phyloP scores from a whole-genome alignment of 2,329 filamentous ascomycete species.

The Dactylellina haptotyla region DNA sequence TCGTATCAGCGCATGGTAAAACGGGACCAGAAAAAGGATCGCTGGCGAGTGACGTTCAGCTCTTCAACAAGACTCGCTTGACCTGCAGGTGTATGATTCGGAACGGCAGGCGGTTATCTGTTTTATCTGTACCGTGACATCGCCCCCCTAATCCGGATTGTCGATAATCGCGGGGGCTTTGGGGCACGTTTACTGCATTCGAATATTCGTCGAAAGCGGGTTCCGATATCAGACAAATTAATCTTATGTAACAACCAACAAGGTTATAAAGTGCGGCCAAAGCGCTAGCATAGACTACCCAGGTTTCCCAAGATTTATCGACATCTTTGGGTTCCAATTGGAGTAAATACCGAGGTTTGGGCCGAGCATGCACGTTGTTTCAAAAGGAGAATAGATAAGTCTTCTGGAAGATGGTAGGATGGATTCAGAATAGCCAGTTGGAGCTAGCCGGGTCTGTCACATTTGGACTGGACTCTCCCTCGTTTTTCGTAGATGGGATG shows the following conservation, averaged over 20 bases:
- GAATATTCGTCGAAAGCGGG: neutral
- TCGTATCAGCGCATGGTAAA: constrained; percentile 20
- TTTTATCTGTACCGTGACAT: constrained; percentile 37
- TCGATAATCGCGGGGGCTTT: constrained; percentile 17
- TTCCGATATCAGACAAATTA: constrained; percentile 11
- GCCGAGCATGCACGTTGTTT: constrained; percentile 1
- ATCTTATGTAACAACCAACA: constrained; percentile 38
- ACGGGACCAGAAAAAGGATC: constrained; percentile 5
- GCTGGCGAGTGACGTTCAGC: constrained; percentile 18
- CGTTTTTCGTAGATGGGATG: constrained; percentile 21
- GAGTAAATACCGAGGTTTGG: constrained; percentile 14
- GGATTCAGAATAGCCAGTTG: neutral
- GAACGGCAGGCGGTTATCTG: constrained; percentile 41
- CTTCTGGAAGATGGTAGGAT: neutral
- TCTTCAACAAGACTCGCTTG: constrained; percentile 19
- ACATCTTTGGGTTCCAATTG: constrained; percentile 19
- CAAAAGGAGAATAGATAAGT: constrained; percentile 24
- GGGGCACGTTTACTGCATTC: neutral
- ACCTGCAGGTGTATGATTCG: constrained; percentile 29
- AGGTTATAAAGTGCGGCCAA: constrained; percentile 3
- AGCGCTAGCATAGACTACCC: too few species aligned
- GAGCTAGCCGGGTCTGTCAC: neutral
- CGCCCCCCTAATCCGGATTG: constrained; percentile 19
- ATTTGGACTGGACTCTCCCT: neutral
- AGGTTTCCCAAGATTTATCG: constrained; percentile 30